Conservation (phyloP, 2,329 filamentous ascomycete species). For the Apiospora kogelbergensis region DNA sequence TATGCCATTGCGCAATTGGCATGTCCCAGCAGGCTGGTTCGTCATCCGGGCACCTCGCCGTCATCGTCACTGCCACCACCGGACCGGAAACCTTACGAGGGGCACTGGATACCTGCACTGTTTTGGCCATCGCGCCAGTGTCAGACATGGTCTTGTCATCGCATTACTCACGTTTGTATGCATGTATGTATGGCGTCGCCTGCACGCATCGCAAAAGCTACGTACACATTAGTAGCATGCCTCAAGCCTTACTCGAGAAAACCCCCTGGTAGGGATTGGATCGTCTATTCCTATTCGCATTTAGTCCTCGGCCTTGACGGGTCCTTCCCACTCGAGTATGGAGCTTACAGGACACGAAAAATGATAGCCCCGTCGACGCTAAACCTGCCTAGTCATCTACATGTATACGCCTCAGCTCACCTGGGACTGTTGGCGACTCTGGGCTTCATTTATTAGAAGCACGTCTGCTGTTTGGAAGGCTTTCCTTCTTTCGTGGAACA, state of each 20-base stretch:
- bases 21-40: background rate
- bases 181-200: background rate
- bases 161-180: background rate
- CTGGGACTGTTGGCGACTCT: background rate
- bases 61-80: background rate
- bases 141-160: background rate
- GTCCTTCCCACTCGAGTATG: background rate
- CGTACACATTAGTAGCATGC: background rate
- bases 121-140: conserved; percentile 2
- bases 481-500: conserved; percentile 3
- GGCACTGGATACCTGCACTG: background rate
- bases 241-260: background rate
- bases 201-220: background rate
- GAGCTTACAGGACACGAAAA: background rate
- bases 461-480: background rate
- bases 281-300: background rate
- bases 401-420: background rate
- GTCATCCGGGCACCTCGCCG: background rate
- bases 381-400: background rate
- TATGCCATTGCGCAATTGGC: background rate
- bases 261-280: background rate
- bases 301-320: background rate
- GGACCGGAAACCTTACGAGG: background rate
- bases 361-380: background rate
- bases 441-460: conserved; percentile 6